Base-by-base conservation (phyloP, 441 rosid species). In the Arabidopsis hybrid region DNA sequence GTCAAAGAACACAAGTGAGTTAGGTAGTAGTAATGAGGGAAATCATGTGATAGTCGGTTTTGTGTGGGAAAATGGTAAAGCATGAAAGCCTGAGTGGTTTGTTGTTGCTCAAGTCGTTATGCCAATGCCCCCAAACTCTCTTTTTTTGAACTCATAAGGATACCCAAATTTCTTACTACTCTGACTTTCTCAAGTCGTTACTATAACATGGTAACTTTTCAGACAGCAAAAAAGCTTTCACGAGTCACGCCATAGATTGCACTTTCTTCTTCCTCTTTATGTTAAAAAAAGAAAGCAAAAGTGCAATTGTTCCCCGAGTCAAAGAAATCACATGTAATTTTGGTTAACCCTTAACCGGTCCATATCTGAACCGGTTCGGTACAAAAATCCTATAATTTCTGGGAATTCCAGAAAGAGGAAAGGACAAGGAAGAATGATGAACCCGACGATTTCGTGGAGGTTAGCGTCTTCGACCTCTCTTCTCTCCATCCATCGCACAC, bases 31-130 rank as follows among this genome's bases (percentile, higher is more conserved):
- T 38, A 38, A 42, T 16, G 32, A 18, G 17, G 6, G 12, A 42
- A 26, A 40, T 40, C 18, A 18, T 40, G 66, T 61, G 65, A 51
- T 29, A 12, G 35, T 52, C n/a, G n/a, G 29, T 18, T 32, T 4
- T 56, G 60, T 57, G 66, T 43, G 67, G 67, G 67, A 29, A 62
- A 62, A 45, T 43, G 67, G 67, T 62, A 62, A 62, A 62, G 38
- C 52, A 62, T 8, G 67, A 63, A 42, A 64, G 56, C 43, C 11
- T 46, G 68, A 64, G 42, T 64, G 56, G 43, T 26, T 26, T 26
- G 29, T 46, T 32, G 40, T 46, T 46, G 68, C 55, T 45, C 13
- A 29, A 62, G 39, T 62, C 31, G 46, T 52, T 5, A 10, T 53
- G 38, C 60, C 36, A 53, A 53, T 53, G 38, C 2, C 17, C 14